phyloP scores from a whole-genome alignment of 2,329 filamentous ascomycete genomes.

The Fusarium multiceps region DNA sequence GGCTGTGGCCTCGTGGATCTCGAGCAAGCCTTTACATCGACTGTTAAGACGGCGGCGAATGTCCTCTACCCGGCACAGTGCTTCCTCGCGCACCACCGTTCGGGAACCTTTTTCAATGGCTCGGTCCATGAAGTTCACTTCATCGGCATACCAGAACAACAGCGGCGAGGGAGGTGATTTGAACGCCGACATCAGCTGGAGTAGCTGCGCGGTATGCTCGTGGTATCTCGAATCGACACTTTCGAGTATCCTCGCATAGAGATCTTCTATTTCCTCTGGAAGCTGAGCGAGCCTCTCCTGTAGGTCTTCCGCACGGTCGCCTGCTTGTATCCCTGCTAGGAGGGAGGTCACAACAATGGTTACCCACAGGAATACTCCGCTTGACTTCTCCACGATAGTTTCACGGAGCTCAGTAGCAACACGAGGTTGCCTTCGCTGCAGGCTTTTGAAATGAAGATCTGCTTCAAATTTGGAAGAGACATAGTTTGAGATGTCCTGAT shows the following conservation, averaged over 20 bases:
- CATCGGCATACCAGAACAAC: conserved; percentile 7
- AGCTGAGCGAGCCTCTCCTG: background rate
- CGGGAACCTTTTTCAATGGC: background rate
- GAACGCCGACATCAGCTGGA: background rate
- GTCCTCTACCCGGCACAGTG: background rate
- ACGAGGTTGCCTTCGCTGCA: background rate
- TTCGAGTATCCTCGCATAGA: background rate
- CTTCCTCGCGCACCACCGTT: rapidly evolving
- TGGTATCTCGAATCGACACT: background rate
- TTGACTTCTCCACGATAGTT: background rate
- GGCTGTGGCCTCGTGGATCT: background rate
- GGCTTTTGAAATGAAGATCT: rapidly evolving
- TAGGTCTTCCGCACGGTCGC: conserved; percentile 5
- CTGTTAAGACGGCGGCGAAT: conserved; percentile 12
- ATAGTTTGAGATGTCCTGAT: background rate
- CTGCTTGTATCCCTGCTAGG: background rate
- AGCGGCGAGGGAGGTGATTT: background rate
- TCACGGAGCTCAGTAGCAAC: background rate
- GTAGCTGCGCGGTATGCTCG: conserved; percentile 5
- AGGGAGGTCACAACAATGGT: conserved; percentile 11
- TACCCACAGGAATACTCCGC: conserved; percentile 12
- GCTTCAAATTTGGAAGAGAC: background rate
- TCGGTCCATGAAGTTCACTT: background rate
- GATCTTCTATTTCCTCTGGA: background rate
- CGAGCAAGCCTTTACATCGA: conserved; percentile 16